Evolutionary conservation across 2,329 filamentous ascomycete genomes (phyloP).

Genomic region (Arthrobotrys sinensis): DNA sequence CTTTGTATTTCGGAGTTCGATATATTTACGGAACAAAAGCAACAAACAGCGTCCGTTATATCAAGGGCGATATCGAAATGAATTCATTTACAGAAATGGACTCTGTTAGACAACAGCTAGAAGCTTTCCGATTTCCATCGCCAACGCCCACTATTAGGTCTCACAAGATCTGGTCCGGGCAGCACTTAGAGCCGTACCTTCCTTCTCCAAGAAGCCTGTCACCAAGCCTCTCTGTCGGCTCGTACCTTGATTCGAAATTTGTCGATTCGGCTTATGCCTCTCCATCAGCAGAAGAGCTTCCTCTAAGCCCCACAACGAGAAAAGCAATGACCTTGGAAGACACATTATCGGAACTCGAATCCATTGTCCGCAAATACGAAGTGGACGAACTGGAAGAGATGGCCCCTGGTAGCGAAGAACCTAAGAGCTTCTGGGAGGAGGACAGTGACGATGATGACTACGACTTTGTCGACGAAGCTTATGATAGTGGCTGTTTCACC

Average conservation of each 20-base stretch:
- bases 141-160: conserved; percentile 54
- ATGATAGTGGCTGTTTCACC: conserved; percentile 60
- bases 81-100: conserved; percentile 48
- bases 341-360: conserved; percentile 55
- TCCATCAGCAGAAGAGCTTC: conserved; percentile 46
- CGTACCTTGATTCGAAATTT: conserved; percentile 36
- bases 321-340: conserved; percentile 55
- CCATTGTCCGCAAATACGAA: conserved; percentile 60
- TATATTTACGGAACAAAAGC: conserved; percentile 21
- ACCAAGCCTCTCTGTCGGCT: conserved; percentile 25
- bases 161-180: conserved; percentile 57
- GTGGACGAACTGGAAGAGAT: conserved; percentile 24
- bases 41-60: conserved; percentile 18
- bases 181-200: conserved; percentile 57
- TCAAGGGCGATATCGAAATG: conserved; percentile 27
- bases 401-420: conserved; percentile 8
- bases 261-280: conserved; percentile 58
- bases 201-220: conserved; percentile 54
- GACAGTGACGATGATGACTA: conserved; percentile 53
- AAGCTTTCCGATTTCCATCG: conserved; percentile 58
- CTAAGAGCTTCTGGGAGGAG: conserved; percentile 54
- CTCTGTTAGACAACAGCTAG: conserved; percentile 55
- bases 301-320: conserved; percentile 26
- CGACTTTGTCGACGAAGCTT: conserved; percentile 59
- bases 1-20: conserved; percentile 7